Percentiles rank a stretch among this genome's conserved stretches.
phyloP scores from a whole-genome alignment of 495 filamentous ascomycete genomes.

The Baudoinia panamericana region DNA sequence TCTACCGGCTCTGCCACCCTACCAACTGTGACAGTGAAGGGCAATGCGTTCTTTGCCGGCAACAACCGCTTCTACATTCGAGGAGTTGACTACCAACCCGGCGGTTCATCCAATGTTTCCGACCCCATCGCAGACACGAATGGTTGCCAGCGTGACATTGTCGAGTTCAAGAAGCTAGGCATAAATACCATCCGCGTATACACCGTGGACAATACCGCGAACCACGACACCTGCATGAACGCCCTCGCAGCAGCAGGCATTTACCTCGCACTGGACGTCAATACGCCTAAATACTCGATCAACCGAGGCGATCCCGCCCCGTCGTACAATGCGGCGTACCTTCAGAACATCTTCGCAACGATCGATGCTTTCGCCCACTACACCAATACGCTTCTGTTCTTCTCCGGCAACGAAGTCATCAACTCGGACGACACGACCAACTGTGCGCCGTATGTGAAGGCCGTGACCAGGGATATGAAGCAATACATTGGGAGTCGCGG shows the following conservation, averaged over 20 bases:
- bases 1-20: constrained; percentile 8
- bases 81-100: constrained; percentile 54
- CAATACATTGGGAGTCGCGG: constrained; percentile 65
- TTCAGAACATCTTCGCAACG: constrained; percentile 87
- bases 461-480: constrained; percentile 81
- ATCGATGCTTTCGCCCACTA: constrained; percentile 81
- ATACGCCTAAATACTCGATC: constrained; percentile 66
- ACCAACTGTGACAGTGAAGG: constrained; percentile 33
- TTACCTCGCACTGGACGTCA: constrained; percentile 80
- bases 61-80: constrained; percentile 79
- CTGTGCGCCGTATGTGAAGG: constrained; percentile 81
- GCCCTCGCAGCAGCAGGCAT: constrained; percentile 38
- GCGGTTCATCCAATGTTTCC: constrained; percentile 60
- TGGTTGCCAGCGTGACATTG: constrained; percentile 70
- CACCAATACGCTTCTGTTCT: constrained; percentile 83
- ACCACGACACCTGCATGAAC: constrained; percentile 50
- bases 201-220: constrained; percentile 73
- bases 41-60: constrained; percentile 71
- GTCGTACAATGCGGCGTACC: constrained; percentile 86
- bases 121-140: constrained; percentile 67
- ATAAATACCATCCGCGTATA: constrained; percentile 90
- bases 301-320: constrained; percentile 59
- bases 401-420: constrained; percentile 95
- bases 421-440: constrained; percentile 64
- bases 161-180: constrained; percentile 69